phyloP scores from a whole-genome alignment of 163 green algal species.

The Chlamydomonas reinhardtii region DNA sequence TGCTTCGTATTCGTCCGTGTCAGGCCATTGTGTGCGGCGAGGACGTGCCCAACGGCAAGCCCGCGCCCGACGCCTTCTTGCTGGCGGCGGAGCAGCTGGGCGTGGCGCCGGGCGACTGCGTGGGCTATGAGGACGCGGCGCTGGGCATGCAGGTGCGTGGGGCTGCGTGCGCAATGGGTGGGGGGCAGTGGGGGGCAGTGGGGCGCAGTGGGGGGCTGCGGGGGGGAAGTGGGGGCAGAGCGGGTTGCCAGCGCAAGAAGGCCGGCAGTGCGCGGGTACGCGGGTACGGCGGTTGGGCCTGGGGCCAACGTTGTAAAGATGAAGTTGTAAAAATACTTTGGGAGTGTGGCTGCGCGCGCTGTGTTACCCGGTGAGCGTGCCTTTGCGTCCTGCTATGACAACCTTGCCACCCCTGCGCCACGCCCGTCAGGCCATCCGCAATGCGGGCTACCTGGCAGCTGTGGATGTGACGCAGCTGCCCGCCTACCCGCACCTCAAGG shows the following conservation, averaged over 20 bases:
- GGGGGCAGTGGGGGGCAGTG: background rate
- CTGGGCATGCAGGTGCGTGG: slow-evolving; percentile 41
- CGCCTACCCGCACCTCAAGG: slow-evolving; percentile 51
- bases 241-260: too few species aligned
- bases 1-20: too few species aligned
- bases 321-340: too few species aligned
- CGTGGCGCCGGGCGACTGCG: slow-evolving; percentile 44
- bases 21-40: slow-evolving; percentile 35
- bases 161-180: background rate
- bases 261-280: too few species aligned
- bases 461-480: slow-evolving; percentile 55
- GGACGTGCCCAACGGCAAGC: slow-evolving; percentile 60
- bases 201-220: too few species aligned
- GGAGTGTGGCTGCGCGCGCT: too few species aligned
- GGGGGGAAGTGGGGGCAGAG: too few species aligned
- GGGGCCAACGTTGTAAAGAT: too few species aligned
- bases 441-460: slow-evolving; percentile 52
- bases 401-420: too few species aligned
- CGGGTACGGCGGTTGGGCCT: too few species aligned
- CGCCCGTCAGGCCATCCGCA: slow-evolving; percentile 55
- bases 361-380: too few species aligned
- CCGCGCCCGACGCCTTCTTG: slow-evolving; percentile 58
- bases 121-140: slow-evolving; percentile 57
- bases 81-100: slow-evolving; percentile 52
- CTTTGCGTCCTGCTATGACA: too few species aligned